Evolutionary conservation across 164 flowering plant genomes (phyloP), one percentile per base, ranked within the genome.

Genomic region (Berberis thunbergii): DNA sequence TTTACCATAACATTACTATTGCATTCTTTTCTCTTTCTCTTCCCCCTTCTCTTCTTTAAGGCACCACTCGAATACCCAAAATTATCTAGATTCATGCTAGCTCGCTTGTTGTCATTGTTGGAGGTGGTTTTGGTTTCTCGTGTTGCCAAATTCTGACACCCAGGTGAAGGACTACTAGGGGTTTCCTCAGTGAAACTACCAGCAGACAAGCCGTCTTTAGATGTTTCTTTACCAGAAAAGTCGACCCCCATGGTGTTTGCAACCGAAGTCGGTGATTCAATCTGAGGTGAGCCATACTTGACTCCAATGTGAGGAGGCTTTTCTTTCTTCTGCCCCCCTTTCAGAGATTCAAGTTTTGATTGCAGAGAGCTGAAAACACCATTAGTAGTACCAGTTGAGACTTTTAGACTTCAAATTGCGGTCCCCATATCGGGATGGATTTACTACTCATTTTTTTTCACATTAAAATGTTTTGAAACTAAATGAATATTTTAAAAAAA

Each of bases 21-120:
- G 63, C 78, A 69, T 4, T 75, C 81, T 68, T 86, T 89, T 71
- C 96, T 83, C 81, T 84, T 87, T 61, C 98, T 77, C 74, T 82
- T 80, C 38, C 98, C 98, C 69, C 98, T 79, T 60, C 72, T 85
- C 69, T 74, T 86, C 68, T 64, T 86, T 49, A 82, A 2, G 39
- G 64, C 68, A 39, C 66, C 72, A 9, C 68, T 71, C 44, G 69
- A 0, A 26, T 26, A 26, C 26, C 26, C 26, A 26, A 26, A 26
- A 26, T 26, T 26, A 26, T 26, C 26, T 52, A 60, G 61, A 73
- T 4, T 61, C 79, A 1, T 57, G 46, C 44, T 67, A 58, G 4
- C 46, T 57, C 58, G 40, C 46, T 61, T 71, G 76, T 3, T 68
- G 77, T 49, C 57, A 72, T 65, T 39, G 38, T 42, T 71, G 75